Evolutionary conservation across 1,139 yeast species (phyloP), one percentile per base, ranked within the genome.

Genomic region (Hansenula anomala): DNA sequence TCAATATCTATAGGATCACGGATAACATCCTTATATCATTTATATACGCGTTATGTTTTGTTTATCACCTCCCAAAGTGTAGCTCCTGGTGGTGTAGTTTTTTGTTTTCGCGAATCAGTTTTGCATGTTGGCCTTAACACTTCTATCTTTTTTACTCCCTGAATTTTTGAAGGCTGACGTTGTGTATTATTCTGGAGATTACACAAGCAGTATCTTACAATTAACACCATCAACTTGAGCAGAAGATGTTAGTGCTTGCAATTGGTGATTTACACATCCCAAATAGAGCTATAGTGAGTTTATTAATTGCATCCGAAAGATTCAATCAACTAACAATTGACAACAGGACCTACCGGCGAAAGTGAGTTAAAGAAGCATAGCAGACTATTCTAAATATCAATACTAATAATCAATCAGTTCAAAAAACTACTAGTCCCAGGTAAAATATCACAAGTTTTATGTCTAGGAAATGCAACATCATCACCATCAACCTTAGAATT

Each of bases 221-320:
- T n/a, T n/a, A n/a, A n/a, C n/a, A n/a, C n/a, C n/a, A n/a, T n/a
- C n/a, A n/a, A n/a, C n/a, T n/a, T n/a, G n/a, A n/a, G n/a, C n/a
- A n/a, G n/a, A n/a, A 6, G 9, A 48, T 49, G 53, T 46, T 92
- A 37, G 75, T 92, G n/a, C 71, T 92, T 36, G 94, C 95, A 9
- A 77, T 90, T 48, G 96, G 96, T 10, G 97, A 92, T 58, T 69
- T 92, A 13, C 88, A 81, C 59, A 82, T 92, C 25, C 97, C 98
- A 1, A 92, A 88, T 46, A 67, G 97, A 49, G 83, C 94, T 13
- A 69, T 76, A 29, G 90, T 55, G 40, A 38, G 64, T 57, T 13
- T 12, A 23, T 25, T 26, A 40, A 12, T 38, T 28, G 31, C 27
- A 12, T 13, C 10, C 18, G 22, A 27, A n/a, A 18, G 15, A 22